Evolutionary conservation across 208 protist genomes (phyloP).

Genomic region (Leishmania tarentolae): DNA sequence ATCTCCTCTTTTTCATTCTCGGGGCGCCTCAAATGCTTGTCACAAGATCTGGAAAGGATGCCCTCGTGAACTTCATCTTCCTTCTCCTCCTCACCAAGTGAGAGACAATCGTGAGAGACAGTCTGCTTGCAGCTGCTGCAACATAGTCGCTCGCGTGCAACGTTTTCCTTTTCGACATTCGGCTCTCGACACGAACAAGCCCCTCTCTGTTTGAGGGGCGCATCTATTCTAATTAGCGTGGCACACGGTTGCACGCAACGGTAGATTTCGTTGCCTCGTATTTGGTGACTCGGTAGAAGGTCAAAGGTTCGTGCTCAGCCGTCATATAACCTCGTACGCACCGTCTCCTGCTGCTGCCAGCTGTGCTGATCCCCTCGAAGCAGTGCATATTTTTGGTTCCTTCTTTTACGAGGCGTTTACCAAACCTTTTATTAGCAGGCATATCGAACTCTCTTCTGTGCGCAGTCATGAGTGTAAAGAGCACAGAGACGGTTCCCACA

Average conservation of each 20-base stretch:
- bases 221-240: not conserved
- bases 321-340: not conserved
- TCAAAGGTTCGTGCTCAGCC: not conserved
- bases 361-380: not conserved
- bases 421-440: too few species aligned
- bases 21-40: not conserved
- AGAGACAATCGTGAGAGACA: not conserved
- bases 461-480: not conserved
- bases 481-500: not conserved
- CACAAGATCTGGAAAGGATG: not conserved
- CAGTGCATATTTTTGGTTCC: not conserved
- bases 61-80: not conserved
- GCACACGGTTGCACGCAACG: not conserved
- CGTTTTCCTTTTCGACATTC: not conserved
- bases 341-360: not conserved
- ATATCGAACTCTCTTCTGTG: not conserved
- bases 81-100: not conserved
- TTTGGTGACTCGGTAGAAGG: not conserved
- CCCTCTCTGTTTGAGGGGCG: not conserved
- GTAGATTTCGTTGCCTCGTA: not conserved
- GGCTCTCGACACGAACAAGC: not conserved
- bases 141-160: not conserved
- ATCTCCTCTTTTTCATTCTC: not conserved
- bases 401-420: not conserved
- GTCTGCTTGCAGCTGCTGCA: not conserved